Evolutionary conservation across 768 basidiomycete genomes (phyloP).

Genomic region (Lactifluus rugatus): DNA sequence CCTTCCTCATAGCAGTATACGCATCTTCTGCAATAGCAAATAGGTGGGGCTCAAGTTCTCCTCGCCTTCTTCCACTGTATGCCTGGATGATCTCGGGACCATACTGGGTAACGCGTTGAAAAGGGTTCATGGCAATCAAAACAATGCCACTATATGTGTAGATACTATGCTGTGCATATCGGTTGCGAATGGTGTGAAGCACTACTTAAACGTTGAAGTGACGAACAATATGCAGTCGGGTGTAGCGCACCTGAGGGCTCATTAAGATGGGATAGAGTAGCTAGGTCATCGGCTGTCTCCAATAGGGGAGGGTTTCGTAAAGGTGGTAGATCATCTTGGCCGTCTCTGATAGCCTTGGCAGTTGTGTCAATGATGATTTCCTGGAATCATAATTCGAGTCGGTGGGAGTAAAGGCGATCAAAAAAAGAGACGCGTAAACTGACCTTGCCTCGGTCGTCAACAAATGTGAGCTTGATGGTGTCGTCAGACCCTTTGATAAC

Average conservation of each 20-base stretch:
- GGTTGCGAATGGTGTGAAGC: conserved; percentile 91
- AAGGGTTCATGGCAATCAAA: conserved; percentile 97
- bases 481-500: conserved; percentile 60
- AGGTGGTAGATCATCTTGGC: conserved; percentile 76
- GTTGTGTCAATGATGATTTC: conserved; percentile 75
- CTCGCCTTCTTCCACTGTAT: conserved; percentile 84
- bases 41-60: conserved; percentile 93
- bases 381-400: conserved; percentile 30
- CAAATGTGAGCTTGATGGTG: conserved; percentile 71
- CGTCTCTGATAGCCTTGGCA: conserved; percentile 68
- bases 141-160: conserved; percentile 99
- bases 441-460: conserved; percentile 91
- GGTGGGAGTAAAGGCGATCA: background rate
- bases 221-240: background rate
- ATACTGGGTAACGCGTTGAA: conserved; percentile 95
- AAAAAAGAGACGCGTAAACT: conserved; percentile 15
- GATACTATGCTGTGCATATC: conserved; percentile 94
- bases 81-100: conserved; percentile 96
- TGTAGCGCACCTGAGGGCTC: conserved; percentile 77
- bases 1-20: conserved; percentile 92
- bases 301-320: conserved; percentile 92
- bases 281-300: conserved; percentile 96
- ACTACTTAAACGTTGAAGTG: conserved; percentile 38
- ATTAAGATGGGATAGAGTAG: conserved; percentile 94
- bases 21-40: conserved; percentile 99